Conservation (phyloP, 2,329 filamentous ascomycete species). For the Colletotrichum simmondsii region DNA sequence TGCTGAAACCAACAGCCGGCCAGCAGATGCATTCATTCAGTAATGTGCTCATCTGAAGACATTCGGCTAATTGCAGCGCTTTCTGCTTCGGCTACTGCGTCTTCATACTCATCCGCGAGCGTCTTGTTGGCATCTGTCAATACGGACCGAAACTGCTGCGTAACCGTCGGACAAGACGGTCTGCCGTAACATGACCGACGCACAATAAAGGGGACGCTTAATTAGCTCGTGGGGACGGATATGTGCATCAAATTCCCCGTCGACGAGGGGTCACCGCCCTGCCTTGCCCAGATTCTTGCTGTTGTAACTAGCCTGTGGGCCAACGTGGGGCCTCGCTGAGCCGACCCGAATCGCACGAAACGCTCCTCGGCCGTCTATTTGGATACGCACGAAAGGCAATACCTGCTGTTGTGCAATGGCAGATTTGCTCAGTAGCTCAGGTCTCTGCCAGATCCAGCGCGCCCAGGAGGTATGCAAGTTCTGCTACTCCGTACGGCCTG, state of each 20-base stretch:
- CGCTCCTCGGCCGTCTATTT: not conserved
- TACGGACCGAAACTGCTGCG: not conserved
- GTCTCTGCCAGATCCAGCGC: not conserved
- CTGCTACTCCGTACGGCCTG: too few relatives aligned
- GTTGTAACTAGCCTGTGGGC: conserved; percentile 8
- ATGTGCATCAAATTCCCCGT: conserved; percentile 33
- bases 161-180: conserved; percentile 17
- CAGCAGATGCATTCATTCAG: not conserved
- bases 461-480: not conserved
- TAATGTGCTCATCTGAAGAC: not conserved
- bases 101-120: not conserved
- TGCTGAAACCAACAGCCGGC: not conserved
- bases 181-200: conserved; percentile 17
- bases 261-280: conserved; percentile 23
- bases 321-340: not conserved
- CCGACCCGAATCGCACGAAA: conserved; percentile 14
- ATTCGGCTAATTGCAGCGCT: not conserved
- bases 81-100: not conserved
- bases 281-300: conserved; percentile 18
- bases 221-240: conserved; percentile 34
- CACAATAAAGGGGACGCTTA: conserved; percentile 31
- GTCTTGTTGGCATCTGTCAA: not conserved
- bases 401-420: not conserved
- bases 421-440: not conserved
- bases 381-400: not conserved